Percentiles rank a stretch among this genome's conserved stretches.
Conservation (phyloP, 2,329 filamentous ascomycete species). For the Tolypocladium capitatum region DNA sequence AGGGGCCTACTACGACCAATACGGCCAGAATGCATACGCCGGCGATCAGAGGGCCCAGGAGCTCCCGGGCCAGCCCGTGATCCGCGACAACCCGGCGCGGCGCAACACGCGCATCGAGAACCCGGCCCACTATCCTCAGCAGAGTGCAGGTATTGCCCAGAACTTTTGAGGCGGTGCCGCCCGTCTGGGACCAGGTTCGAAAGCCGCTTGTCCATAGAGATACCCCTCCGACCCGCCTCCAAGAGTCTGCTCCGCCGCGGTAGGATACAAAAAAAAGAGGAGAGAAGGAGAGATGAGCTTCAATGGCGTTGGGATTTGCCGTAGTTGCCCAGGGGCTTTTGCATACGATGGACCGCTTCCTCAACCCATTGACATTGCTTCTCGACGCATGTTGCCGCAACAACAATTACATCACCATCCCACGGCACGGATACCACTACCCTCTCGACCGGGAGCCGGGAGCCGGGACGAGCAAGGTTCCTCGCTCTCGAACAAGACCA, state of each 20-base stretch:
- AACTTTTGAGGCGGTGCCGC: slow-evolving; percentile 58
- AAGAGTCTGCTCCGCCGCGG: not conserved
- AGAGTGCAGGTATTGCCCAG: slow-evolving; percentile 89
- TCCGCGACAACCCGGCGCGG: slow-evolving; percentile 82
- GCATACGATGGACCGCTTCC: not conserved
- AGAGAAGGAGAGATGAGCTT: not conserved
- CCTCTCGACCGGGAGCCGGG: not conserved
- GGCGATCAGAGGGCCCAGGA: slow-evolving; percentile 31
- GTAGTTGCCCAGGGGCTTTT: not conserved
- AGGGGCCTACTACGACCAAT: slow-evolving; percentile 44
- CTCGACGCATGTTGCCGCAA: not conserved
- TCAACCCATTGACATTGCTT: not conserved
- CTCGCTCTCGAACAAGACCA: not conserved
- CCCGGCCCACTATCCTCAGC: slow-evolving; percentile 75
- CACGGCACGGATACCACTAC: not conserved
- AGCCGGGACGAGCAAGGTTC: not conserved
- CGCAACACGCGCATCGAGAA: slow-evolving; percentile 93
- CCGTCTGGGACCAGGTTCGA: slow-evolving; percentile 1
- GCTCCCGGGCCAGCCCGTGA: slow-evolving; percentile 56
- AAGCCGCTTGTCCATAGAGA: slow-evolving; percentile 1
- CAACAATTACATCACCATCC: not conserved
- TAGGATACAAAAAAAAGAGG: not conserved
- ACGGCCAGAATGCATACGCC: slow-evolving; percentile 43
- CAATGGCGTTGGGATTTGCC: not conserved
- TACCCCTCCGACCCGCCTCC: not conserved